These are phyloP conservation scores for Anaeromyces robustus DNA, from an alignment of 192 early-diverging fungal genomes.

Conservation along the genomic window DNA sequence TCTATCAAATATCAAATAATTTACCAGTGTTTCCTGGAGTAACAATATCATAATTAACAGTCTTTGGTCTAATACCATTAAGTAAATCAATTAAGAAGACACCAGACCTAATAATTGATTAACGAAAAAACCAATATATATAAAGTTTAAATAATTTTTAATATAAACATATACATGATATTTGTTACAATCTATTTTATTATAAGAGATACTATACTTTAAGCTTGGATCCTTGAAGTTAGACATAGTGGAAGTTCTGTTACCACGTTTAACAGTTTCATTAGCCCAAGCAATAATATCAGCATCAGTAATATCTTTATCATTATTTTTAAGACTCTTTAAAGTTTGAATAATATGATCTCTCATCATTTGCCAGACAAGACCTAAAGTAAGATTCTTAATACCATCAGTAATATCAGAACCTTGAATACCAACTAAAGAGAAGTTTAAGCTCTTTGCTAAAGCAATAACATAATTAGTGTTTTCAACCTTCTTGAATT, in stretches of 20 bases:
- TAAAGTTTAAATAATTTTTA: no score
- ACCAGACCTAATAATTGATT: conserved; percentile 40
- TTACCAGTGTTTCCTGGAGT: conserved; percentile 44
- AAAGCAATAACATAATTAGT: conserved; percentile 82
- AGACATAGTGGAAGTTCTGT: conserved; percentile 50
- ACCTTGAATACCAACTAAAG: conserved; percentile 90
- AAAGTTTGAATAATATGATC: conserved; percentile 89
- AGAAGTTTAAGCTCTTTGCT: conserved; percentile 70
- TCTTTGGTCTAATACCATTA: conserved; percentile 80
- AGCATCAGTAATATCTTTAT: conserved; percentile 70
- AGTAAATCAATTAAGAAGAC: conserved; percentile 82
- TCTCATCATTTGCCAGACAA: conserved; percentile 99
- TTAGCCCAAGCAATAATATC: conserved; percentile 97
- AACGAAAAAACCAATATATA: no score
- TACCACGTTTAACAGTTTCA: conserved; percentile 47
- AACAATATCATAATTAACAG: conserved; percentile 78
- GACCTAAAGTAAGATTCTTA: conserved; percentile 72
- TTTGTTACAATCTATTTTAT: no score
- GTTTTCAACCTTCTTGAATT: conserved; percentile 98
- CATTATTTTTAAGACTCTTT: conserved; percentile 63
- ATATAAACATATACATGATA: no score
- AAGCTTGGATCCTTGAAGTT: conserved; percentile 76
- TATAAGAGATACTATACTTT: no score
- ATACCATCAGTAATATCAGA: conserved; percentile 84
- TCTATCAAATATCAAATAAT: background rate